phyloP scores from a whole-genome alignment of 2,329 filamentous ascomycete species.

The Camptophora hylomeconis region DNA sequence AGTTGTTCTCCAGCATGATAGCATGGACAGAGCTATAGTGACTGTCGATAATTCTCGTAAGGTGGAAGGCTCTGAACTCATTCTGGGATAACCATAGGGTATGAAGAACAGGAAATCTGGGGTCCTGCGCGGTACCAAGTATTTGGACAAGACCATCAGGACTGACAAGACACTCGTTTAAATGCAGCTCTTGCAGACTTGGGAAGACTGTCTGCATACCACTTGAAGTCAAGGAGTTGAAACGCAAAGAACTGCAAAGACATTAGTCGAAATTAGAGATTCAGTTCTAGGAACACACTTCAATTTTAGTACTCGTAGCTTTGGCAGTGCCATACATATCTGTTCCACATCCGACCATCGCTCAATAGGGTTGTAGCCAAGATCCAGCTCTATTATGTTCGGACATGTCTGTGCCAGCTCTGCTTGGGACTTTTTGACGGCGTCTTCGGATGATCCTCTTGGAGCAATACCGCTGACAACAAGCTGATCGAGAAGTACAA shows the following conservation, averaged over 20 bases:
- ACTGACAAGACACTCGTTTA: constrained; percentile 53
- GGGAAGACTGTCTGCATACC: constrained; percentile 36
- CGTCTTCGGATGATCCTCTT: constrained; percentile 13
- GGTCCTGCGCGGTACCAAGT: constrained; percentile 5
- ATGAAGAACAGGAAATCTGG: constrained; percentile 11
- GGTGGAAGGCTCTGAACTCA: constrained; percentile 11
- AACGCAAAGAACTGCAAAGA: constrained; percentile 7
- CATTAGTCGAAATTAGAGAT: background rate
- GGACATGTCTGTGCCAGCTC: constrained; percentile 46
- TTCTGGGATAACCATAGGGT: constrained; percentile 12
- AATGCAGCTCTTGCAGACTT: constrained; percentile 40
- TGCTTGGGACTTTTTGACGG: constrained; percentile 21
- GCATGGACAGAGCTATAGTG: no score
- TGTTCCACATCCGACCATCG: constrained; percentile 51
- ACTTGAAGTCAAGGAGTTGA: constrained; percentile 7
- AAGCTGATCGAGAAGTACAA: constrained; percentile 70
- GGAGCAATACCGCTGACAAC: constrained; percentile 36
- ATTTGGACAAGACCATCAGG: constrained; percentile 48
- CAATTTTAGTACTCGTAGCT: constrained; percentile 52
- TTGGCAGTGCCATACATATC: constrained; percentile 59
- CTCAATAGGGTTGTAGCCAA: constrained; percentile 73
- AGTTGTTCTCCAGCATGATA: constrained; percentile 38
- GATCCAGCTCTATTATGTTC: constrained; percentile 59
- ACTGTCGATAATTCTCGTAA: no score
- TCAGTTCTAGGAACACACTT: constrained; percentile 42